Percentiles rank a stretch among this genome's conserved stretches.
Conservation (phyloP, 2,329 filamentous ascomycete genomes). For the Rhexocercosporidium sp. region DNA sequence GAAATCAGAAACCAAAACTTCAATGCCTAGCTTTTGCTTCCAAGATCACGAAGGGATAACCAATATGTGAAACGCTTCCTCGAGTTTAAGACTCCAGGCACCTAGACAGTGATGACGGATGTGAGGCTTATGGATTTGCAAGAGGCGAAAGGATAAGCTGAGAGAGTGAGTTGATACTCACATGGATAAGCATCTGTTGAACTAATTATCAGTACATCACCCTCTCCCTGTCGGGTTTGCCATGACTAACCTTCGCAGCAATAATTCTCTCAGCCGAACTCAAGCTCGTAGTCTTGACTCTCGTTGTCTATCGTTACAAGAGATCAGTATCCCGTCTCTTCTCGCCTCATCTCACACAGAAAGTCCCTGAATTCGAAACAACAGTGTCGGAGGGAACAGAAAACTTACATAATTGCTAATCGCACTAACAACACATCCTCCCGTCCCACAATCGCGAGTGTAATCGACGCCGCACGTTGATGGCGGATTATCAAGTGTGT, state of each 20-base stretch:
- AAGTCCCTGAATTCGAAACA: no score
- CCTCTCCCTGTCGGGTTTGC: background rate
- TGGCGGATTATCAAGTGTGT: slow-evolving; percentile 67
- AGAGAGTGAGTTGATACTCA: slow-evolving; percentile 33
- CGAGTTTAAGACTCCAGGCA: no score
- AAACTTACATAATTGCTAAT: slow-evolving; percentile 39
- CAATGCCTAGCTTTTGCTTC: background rate
- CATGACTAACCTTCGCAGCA: slow-evolving; percentile 56
- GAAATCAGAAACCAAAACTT: background rate
- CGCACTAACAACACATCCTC: slow-evolving; percentile 62
- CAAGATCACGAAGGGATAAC: background rate
- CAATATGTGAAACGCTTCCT: no score
- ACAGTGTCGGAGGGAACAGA: background rate
- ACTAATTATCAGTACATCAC: background rate
- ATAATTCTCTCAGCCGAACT: slow-evolving; percentile 53
- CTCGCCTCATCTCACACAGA: no score
- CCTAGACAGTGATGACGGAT: no score
- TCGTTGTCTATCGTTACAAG: slow-evolving; percentile 24
- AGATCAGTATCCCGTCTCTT: background rate
- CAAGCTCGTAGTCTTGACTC: slow-evolving; percentile 41
- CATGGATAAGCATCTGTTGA: slow-evolving; percentile 38
- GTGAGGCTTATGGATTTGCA: no score
- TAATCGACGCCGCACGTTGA: slow-evolving; percentile 60
- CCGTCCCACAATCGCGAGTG: slow-evolving; percentile 60
- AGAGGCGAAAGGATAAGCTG: no score